phyloP scores from a whole-genome alignment of 768 basidiomycete genomes.

The Artomyces pyxidatus region DNA sequence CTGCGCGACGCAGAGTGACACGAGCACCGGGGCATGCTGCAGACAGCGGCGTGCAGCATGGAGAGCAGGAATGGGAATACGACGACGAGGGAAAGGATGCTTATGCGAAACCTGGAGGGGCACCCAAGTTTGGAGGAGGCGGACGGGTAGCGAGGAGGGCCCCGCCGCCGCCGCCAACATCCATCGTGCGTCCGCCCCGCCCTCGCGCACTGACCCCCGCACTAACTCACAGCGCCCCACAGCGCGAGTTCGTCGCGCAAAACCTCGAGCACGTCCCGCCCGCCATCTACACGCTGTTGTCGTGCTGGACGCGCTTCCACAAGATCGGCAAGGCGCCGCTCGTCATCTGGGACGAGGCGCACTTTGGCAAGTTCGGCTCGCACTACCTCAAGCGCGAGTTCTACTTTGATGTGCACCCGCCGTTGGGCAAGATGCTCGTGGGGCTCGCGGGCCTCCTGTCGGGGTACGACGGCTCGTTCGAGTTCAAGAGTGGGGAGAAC shows the following conservation, averaged over 20 bases:
- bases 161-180: conserved; percentile 56
- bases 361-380: conserved; percentile 98
- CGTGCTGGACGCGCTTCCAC: conserved; percentile 93
- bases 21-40: conserved; percentile 27
- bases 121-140: conserved; percentile 32
- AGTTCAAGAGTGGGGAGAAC: conserved; percentile 84
- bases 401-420: conserved; percentile 99
- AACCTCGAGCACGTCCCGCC: conserved; percentile 75
- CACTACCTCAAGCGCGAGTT: conserved; percentile 98
- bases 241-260: conserved; percentile 74
- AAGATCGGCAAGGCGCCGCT: conserved; percentile 77
- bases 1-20: conserved; percentile 35
- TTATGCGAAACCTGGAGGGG: conserved; percentile 35
- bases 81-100: conserved; percentile 65
- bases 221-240: neutral
- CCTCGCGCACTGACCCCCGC: neutral
- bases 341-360: conserved; percentile 99
- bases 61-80: conserved; percentile 29
- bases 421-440: conserved; percentile 98
- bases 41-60: conserved; percentile 15
- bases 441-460: conserved; percentile 85
- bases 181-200: conserved; percentile 21
- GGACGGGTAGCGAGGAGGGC: conserved; percentile 46
- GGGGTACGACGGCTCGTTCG: conserved; percentile 87
- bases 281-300: conserved; percentile 82